Base-by-base conservation (phyloP, 176 grass and related monocot genomes). In the Stipa capillata region DNA sequence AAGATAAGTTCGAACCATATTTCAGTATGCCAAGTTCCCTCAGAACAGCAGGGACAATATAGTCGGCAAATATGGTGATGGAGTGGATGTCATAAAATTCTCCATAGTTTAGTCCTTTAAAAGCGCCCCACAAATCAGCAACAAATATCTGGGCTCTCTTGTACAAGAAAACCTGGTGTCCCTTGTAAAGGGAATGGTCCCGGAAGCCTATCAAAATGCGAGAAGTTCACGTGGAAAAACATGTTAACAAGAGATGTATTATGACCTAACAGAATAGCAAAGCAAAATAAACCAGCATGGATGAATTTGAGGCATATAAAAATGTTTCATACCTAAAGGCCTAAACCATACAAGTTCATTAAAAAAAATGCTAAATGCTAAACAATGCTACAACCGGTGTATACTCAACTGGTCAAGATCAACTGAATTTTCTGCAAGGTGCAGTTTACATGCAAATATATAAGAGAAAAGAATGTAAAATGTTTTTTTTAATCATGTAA, bases 61-160 rank as follows among this genome's bases (percentile, higher is more conserved):
- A 93, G 82, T 95, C 96, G 0, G 92, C 96, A 81, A 99, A 95
- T 83, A 99, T 99, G 33, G 92, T 99, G 62, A 99, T 85, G 54
- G 87, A 91, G 24, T 79, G 76, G 41, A 95, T 87, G 78, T 95
- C 90, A 4, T 89, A 3, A 65, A 99, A 99, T 58, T 93, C 69
- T 28, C 96, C 90, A 20, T 83, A 91, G 72, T 83, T 89, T 79
- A 87, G 21, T 53, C 88, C 90, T 87, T 95, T 99, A 45, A 99
- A 99, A 47, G 96, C 90, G 13, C 96, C 90, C 96, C 96, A 99
- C 42, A 95, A 76, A 91, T 95, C 92, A 72, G 90, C 92, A 60
- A 85, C 96, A 85, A 99, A 95, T 73, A 99, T 99, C 67, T 99
- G 96, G 54, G 92, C 96, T 65, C 96, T 91, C 87, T 99, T 99